Percentiles rank a stretch among this genome's conserved stretches.
Evolutionary conservation across 176 grass and related monocot species (phyloP).

Genomic region (Oryza officinalis): DNA sequence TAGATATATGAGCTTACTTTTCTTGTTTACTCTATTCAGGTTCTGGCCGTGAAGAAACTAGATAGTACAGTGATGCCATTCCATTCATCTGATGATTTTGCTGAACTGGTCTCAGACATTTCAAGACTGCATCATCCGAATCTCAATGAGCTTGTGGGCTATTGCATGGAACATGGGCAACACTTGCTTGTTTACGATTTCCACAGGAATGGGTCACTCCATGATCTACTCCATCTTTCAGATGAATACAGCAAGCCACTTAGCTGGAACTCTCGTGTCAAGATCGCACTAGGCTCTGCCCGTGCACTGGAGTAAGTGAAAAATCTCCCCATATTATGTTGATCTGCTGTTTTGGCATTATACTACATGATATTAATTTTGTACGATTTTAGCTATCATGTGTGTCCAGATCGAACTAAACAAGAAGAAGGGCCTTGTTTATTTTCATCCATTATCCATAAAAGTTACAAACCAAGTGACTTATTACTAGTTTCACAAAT

Average conservation of each 20-base stretch:
- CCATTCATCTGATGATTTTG: constrained; percentile 84
- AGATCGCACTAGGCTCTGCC: constrained; percentile 94
- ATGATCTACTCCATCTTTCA: constrained; percentile 85
- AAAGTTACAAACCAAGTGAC: constrained; percentile 1
- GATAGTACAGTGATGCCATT: constrained; percentile 68
- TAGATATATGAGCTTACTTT: constrained; percentile 24
- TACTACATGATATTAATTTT: not conserved
- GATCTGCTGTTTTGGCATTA: not conserved
- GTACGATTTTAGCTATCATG: not conserved
- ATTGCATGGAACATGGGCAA: constrained; percentile 93
- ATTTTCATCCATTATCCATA: not conserved
- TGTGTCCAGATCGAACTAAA: constrained; percentile 18
- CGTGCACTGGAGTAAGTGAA: constrained; percentile 90
- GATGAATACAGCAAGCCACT: constrained; percentile 87
- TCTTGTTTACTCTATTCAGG: constrained; percentile 54
- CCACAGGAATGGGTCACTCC: constrained; percentile 82
- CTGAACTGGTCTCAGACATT: constrained; percentile 68
- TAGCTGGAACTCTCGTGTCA: constrained; percentile 81
- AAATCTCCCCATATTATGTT: constrained; percentile 9
- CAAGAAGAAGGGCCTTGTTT: not conserved
- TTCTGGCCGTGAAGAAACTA: constrained; percentile 94
- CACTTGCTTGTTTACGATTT: constrained; percentile 90
- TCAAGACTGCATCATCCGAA: constrained; percentile 79
- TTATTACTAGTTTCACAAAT: constrained; percentile 17
- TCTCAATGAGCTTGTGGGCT: constrained; percentile 84